A percentile compares a stretch with the other conserved stretches of the same genome.
Evolutionary conservation across 2,329 filamentous ascomycete species (phyloP).

Genomic region (Cordyceps cicadae): DNA sequence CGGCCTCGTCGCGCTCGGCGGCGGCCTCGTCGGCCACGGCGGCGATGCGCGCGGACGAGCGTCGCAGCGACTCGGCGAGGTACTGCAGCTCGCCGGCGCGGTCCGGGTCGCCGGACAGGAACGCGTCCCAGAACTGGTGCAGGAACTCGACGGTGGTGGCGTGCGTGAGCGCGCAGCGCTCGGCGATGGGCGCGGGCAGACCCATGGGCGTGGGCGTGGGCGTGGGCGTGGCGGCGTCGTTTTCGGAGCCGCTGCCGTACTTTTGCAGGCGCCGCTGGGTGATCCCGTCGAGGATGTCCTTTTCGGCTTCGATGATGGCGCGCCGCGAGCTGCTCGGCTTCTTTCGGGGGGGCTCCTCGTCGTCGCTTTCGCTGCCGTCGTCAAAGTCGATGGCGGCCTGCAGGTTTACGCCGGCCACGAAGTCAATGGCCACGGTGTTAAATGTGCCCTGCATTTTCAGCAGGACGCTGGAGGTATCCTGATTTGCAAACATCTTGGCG

Average conservation of each 20-base stretch:
- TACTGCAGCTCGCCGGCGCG: constrained; percentile 73
- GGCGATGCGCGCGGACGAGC: constrained; percentile 70
- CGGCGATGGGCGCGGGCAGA: constrained; percentile 44
- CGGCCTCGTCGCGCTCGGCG: constrained; percentile 56
- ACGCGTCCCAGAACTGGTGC: constrained; percentile 94
- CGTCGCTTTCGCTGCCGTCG: constrained; percentile 61
- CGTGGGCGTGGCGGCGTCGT: constrained; percentile 17
- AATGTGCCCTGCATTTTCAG: constrained; percentile 56
- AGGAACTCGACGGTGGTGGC: constrained; percentile 92
- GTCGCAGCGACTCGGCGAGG: constrained; percentile 71
- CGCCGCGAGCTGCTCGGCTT: constrained; percentile 61
- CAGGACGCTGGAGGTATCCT: constrained; percentile 62
- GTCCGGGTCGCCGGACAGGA: constrained; percentile 77
- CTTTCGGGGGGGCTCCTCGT: constrained; percentile 41
- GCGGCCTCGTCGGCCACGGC: constrained; percentile 77
- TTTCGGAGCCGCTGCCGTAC: constrained; percentile 39
- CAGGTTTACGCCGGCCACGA: constrained; percentile 48
- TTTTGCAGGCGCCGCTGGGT: constrained; percentile 52
- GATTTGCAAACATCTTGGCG: constrained; percentile 52
- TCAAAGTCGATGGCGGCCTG: constrained; percentile 58
- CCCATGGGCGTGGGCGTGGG: constrained; percentile 46
- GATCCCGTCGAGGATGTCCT: constrained; percentile 58
- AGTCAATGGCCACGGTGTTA: constrained; percentile 38
- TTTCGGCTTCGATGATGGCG: constrained; percentile 55
- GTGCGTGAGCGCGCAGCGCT: constrained; percentile 62